These are phyloP conservation scores for Cladosporium sp. DNA, from an alignment of 2,329 filamentous ascomycete species.

Conservation along the genomic window DNA sequence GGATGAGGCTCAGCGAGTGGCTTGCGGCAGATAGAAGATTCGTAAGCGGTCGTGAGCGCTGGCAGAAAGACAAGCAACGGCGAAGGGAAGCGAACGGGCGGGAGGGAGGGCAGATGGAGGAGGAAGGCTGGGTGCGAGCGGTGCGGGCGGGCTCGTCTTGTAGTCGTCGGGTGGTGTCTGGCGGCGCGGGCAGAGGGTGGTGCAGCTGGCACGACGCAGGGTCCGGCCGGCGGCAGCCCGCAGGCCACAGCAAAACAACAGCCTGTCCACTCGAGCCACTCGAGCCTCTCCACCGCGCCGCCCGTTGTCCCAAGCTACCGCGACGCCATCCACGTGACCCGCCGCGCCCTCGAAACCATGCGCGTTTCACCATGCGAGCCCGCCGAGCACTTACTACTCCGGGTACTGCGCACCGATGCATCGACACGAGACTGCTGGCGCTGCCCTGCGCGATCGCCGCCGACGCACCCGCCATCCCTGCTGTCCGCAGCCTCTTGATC, in stretches of 20 bases:
- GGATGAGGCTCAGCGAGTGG: neutral
- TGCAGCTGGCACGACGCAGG: neutral
- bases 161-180: neutral
- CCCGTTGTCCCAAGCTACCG: neutral
- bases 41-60: neutral
- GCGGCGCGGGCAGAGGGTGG: neutral
- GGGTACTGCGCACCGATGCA: neutral
- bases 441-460: neutral
- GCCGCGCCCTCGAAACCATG: neutral
- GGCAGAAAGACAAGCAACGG: neutral
- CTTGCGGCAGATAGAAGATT: neutral
- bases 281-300: neutral
- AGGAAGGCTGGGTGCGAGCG: neutral
- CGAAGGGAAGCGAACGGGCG: neutral
- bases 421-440: neutral
- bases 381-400: neutral
- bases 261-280: neutral
- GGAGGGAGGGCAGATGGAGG: neutral
- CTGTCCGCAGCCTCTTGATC: too few species aligned
- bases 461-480: too few species aligned
- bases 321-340: neutral
- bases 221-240: neutral
- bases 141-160: neutral
- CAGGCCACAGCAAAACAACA: neutral
- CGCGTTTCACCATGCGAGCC: neutral